Base-by-base conservation (phyloP, 164 flowering plant genomes). In the Vitis rupestris region DNA sequence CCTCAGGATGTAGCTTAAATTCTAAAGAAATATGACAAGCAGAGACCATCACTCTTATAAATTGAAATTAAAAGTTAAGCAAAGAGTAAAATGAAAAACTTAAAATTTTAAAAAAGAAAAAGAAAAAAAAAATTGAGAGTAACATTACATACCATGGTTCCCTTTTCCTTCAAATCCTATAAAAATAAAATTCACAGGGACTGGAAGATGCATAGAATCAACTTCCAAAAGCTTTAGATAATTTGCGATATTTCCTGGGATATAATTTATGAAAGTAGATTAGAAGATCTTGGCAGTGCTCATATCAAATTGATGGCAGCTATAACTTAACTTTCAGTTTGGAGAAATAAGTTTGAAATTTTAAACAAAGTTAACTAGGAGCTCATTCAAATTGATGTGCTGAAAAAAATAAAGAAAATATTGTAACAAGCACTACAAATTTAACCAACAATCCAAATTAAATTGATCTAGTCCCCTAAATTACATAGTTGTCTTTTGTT, bases 151-250 rank as follows among this genome's bases (percentile, higher is more conserved):
- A 91, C 99, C 99, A 70, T 87, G 86, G 82, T 91, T 91, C n/a
- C 98, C 99, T 66, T 87, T 95, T 69, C 99, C 99, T 76, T 95
- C 97, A 84, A 95, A 95, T 65, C 99, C 99, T 30, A 95, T 86
- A 76, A 95, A 95, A 75, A 95, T 87, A 75, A 91, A 95, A 83
- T 95, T 95, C 37, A 95, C 87, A 15, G 99, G 98, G 37, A 93
- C 86, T 52, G 98, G 98, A 74, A 95, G 89, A 70, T 95, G 85
- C 70, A 95, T 66, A 47, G 96, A 87, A 53, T 93, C 96, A 72
- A 95, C 93, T 83, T 91, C 98, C 70, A 79, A 76, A 70, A 93
- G 93, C 75, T 86, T 83, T 70, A 95, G 71, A 74, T 90, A 95
- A 80, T 68, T 88, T 48, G 94, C 99, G 70, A 95, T 79, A 70